Evolutionary conservation across 106 monocot species (phyloP).

Genomic region (Dendrobium nobile): DNA sequence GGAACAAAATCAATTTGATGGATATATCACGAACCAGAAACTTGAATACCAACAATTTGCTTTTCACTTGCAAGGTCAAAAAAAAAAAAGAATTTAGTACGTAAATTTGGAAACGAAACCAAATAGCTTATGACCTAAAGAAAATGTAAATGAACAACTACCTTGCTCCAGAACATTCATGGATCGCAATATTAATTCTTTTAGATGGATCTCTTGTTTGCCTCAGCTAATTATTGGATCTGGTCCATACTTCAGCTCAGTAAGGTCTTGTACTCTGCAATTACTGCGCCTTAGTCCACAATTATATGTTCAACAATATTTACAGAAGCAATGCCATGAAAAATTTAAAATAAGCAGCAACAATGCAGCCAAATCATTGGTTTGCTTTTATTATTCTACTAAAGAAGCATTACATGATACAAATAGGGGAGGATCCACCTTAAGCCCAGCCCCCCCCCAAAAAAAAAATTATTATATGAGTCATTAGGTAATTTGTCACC

Average conservation of each 20-base stretch:
- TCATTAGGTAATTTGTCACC: no score
- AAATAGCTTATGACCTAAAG: no score
- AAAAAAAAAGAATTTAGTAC: background rate
- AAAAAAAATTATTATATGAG: no score
- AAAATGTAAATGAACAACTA: background rate
- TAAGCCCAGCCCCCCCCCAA: no score
- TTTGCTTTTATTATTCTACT: background rate
- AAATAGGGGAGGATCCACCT: background rate
- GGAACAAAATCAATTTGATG: background rate
- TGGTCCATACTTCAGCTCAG: slow-evolving; percentile 11
- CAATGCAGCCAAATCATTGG: background rate
- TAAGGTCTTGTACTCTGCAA: slow-evolving; percentile 11
- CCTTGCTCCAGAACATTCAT: background rate
- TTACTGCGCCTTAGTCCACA: background rate
- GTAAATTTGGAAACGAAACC: background rate
- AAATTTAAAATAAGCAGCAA: background rate
- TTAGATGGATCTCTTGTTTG: background rate
- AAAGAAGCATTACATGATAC: background rate
- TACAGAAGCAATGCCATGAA: background rate
- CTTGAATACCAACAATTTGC: background rate
- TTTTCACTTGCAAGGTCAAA: background rate
- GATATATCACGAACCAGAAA: background rate
- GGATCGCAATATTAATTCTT: background rate
- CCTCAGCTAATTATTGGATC: slow-evolving; percentile 11
- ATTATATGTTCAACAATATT: background rate